These are phyloP conservation scores for Tetrapisispora namnaoensis DNA, from an alignment of 805 yeast species.

Conservation along the genomic window DNA sequence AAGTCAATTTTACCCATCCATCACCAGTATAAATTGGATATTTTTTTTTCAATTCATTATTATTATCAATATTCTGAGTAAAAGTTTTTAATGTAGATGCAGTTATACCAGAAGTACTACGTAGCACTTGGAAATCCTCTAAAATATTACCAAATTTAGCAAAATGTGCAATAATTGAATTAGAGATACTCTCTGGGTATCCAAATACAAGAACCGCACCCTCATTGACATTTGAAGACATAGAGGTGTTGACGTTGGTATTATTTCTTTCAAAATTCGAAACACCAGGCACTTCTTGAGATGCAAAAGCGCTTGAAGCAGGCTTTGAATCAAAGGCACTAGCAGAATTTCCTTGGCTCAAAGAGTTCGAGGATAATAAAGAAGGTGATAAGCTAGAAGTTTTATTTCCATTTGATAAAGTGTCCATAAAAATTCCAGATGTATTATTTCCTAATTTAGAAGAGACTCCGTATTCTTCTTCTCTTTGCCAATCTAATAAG, in stretches of 20 bases:
- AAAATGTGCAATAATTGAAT: constrained; percentile 59
- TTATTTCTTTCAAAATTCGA: constrained; percentile 5
- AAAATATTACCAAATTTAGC: constrained; percentile 69
- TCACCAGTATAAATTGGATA: constrained; percentile 75
- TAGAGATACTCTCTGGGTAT: constrained; percentile 68
- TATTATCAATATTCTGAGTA: constrained; percentile 1
- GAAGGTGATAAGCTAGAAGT: constrained; percentile 3
- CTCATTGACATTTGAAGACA: constrained; percentile 25
- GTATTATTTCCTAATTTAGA: not conserved
- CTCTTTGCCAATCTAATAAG: constrained; percentile 33
- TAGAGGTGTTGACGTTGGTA: not conserved
- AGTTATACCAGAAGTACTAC: constrained; percentile 27
- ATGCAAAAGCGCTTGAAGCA: not conserved
- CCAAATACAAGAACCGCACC: constrained; percentile 80
- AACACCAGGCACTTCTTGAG: constrained; percentile 4
- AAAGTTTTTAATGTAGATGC: constrained; percentile 19
- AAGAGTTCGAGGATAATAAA: not conserved
- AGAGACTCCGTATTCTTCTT: constrained; percentile 25
- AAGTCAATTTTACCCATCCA: constrained; percentile 88
- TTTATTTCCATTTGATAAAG: constrained; percentile 5
- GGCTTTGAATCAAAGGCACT: constrained; percentile 16
- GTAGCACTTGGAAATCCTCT: constrained; percentile 55
- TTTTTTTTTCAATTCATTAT: constrained; percentile 18
- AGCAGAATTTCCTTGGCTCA: not conserved
- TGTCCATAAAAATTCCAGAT: constrained; percentile 2